Conservation (phyloP, 75 land plant species). For the Cupressus sempervirens region DNA sequence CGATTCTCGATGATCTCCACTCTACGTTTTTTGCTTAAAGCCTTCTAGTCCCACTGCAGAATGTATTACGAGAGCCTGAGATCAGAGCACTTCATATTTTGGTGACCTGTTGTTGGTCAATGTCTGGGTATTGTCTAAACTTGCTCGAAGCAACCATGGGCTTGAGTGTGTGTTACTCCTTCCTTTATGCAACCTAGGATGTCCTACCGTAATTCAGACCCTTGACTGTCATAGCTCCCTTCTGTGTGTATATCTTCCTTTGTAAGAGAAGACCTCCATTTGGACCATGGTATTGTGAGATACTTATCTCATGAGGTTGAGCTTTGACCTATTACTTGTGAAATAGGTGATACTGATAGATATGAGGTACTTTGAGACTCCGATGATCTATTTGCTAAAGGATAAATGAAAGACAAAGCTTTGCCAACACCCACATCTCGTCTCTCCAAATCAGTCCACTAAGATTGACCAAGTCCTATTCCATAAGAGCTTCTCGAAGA, state of each 20-base stretch:
- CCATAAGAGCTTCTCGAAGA: slow-evolving; percentile 20
- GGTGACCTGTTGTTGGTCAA: no score
- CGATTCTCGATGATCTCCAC: no score
- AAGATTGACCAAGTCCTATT: slow-evolving; percentile 14
- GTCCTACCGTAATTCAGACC: no score
- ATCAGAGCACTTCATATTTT: no score
- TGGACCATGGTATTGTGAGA: slow-evolving; percentile 57
- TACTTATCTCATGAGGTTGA: slow-evolving; percentile 31
- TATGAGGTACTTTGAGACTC: slow-evolving; percentile 31
- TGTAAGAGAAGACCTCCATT: slow-evolving; percentile 26
- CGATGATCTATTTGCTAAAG: slow-evolving; percentile 27
- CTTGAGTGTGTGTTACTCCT: no score
- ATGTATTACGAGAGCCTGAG: no score
- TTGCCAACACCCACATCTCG: slow-evolving; percentile 27
- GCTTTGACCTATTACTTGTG: slow-evolving; percentile 23
- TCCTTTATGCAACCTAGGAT: no score
- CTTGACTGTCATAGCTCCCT: no score
- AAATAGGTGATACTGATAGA: slow-evolving; percentile 29
- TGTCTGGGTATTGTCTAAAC: no score
- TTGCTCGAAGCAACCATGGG: no score
- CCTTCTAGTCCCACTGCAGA: no score
- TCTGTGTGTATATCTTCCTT: slow-evolving; percentile 76
- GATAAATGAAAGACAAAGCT: slow-evolving; percentile 21
- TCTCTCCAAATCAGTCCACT: slow-evolving; percentile 30
- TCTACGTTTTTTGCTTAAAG: no score